These are phyloP conservation scores for Ogataea kodamae DNA, from an alignment of 805 yeast species.

Conservation along the genomic window DNA sequence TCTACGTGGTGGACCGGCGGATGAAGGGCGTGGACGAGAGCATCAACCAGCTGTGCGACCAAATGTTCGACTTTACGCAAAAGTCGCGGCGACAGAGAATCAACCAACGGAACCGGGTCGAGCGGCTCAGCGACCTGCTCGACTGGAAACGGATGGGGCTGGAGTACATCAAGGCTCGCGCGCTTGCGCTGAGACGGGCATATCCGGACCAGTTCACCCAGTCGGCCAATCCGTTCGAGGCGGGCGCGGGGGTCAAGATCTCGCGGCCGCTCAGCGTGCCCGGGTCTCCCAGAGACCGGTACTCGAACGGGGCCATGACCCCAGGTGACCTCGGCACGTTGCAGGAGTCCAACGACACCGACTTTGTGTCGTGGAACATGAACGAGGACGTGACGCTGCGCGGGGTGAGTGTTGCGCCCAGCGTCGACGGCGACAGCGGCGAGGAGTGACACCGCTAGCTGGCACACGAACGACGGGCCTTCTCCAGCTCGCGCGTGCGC, in stretches of 20 bases:
- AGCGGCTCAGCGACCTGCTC: constrained; percentile 82
- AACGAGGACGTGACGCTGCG: constrained; percentile 37
- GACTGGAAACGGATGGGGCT: constrained; percentile 99
- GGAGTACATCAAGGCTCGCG: constrained; percentile 93
- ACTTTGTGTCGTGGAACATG: constrained; percentile 61
- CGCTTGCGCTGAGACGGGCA: constrained; percentile 86
- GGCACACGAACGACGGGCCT: constrained; percentile 13
- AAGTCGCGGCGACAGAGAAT: constrained; percentile 96
- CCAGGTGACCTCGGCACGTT: constrained; percentile 98
- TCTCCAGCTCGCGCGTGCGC: no score
- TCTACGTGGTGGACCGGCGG: constrained; percentile 93
- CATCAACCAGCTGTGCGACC: constrained; percentile 81
- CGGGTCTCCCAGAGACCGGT: constrained; percentile 82
- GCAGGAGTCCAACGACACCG: constrained; percentile 86
- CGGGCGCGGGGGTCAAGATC: constrained; percentile 54
- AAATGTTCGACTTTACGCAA: constrained; percentile 83
- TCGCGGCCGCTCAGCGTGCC: constrained; percentile 95
- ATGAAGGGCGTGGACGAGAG: constrained; percentile 90
- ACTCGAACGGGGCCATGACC: constrained; percentile 66
- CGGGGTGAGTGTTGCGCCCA: constrained; percentile 37
- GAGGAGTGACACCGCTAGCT: no score
- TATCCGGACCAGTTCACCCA: constrained; percentile 77
- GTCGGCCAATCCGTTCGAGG: constrained; percentile 38
- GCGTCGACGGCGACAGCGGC: constrained; percentile 29
- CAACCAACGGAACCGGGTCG: constrained; percentile 96